phyloP scores from a whole-genome alignment of 345 rosid genomes.

The Brassica nigra region DNA sequence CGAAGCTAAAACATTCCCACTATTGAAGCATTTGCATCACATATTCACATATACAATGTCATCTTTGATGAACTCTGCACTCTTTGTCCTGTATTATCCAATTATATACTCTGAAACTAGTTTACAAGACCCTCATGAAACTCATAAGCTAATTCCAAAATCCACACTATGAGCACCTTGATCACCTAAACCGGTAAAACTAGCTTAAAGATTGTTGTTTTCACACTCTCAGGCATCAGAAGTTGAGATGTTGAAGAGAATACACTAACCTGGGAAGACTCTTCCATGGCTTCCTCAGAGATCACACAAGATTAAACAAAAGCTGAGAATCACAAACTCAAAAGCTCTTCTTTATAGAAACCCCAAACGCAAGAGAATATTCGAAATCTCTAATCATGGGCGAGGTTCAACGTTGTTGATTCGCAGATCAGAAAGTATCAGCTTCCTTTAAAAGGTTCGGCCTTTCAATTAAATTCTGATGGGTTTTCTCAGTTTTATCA shows the following conservation, averaged over 20 bases:
- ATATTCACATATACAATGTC: background rate
- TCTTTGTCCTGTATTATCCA: background rate
- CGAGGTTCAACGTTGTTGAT: background rate
- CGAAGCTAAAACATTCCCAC: background rate
- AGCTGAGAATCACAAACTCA: conserved; percentile 4
- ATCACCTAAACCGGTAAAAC: background rate
- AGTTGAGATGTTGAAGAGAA: conserved; percentile 6
- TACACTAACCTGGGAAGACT: conserved; percentile 40
- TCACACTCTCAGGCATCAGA: background rate
- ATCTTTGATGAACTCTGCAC: background rate
- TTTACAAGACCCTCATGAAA: conserved; percentile 10
- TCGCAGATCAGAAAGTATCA: conserved; percentile 2
- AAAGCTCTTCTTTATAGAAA: conserved; percentile 6
- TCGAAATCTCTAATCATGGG: conserved; percentile 31
- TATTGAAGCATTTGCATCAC: background rate
- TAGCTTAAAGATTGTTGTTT: background rate
- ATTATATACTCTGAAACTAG: conserved; percentile 10
- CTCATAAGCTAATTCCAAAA: conserved; percentile 5
- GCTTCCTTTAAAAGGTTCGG: conserved; percentile 31
- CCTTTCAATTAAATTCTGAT: conserved; percentile 28
- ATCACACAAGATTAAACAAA: conserved; percentile 26
- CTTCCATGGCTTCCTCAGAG: conserved; percentile 35
- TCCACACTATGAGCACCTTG: background rate
- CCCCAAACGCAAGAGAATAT: conserved; percentile 18
- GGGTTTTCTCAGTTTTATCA: background rate